Conservation (phyloP, 192 early-diverging fungal species). For the Geosiphon pyriformis region DNA sequence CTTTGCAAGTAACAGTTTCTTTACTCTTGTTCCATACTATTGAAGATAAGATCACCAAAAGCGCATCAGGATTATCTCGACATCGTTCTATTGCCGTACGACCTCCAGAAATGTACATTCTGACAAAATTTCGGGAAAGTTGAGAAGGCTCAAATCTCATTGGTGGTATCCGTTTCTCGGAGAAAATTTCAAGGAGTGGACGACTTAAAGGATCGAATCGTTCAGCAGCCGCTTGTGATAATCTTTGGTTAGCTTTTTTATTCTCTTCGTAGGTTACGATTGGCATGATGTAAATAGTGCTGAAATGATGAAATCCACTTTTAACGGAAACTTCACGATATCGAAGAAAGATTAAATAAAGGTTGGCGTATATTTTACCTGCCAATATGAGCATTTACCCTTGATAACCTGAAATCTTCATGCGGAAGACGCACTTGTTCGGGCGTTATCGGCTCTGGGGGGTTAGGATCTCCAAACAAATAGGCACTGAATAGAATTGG, state of each 20-base stretch:
- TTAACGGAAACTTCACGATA: too few relatives aligned
- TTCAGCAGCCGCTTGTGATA: background rate
- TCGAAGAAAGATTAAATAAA: background rate
- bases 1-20: conserved; percentile 19
- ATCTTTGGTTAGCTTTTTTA: background rate
- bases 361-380: too few relatives aligned
- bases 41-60: conserved; percentile 7
- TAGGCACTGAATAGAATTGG: background rate
- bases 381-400: background rate
- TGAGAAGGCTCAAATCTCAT: conserved; percentile 1
- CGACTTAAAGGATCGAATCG: background rate
- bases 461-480: background rate
- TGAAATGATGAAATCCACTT: background rate
- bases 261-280: background rate
- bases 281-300: background rate
- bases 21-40: background rate
- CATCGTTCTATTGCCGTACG: background rate
- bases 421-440: background rate
- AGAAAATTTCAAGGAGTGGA: background rate
- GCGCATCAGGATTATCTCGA: conserved; percentile 7
- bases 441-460: background rate
- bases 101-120: conserved; percentile 11
- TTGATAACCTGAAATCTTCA: conserved; percentile 1
- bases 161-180: background rate
- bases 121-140: conserved; percentile 3